Evolutionary conservation across 2,329 filamentous ascomycete species (phyloP), one percentile per base, ranked within the genome.

Genomic region (Juglanconis juglandina): DNA sequence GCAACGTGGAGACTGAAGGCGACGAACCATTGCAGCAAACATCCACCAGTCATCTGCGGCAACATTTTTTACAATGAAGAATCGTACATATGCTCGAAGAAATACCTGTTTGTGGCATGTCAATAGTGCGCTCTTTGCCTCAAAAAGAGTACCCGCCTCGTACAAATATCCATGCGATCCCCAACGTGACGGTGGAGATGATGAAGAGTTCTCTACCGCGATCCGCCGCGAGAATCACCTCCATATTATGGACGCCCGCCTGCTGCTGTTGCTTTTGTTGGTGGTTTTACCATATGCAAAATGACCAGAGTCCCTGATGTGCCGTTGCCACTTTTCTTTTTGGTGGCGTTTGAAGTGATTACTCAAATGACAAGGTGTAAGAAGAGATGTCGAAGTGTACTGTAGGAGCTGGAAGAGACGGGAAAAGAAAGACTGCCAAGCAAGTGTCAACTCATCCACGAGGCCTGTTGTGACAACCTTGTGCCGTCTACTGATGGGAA

Each of bases 1-100:
- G 30, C n/a, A n/a, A 17, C 13, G 13, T 62, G n/a, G 49, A 54
- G 35, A 5, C 10, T 63, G 14, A 52, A 53, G 24, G 10, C 7
- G 11, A 49, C 47, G 34, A 68, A 83, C 80, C 69, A 80, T 69
- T 3, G 78, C 77, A 34, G 71, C 53, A 30, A 81, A 69, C 66
- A 81, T 80, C 50, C 81, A 67, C 63, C 73, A 78, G 71, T 84
- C 81, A 53, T 83, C 81, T 3, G 73, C 41, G 0, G 75, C 72
- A 39, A 79, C 68, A 35, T 72, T 75, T 54, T 76, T 78, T 44
- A 79, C 70, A 30, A 82, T 67, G 34, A 73, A 69, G 1, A 73
- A 53, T 59, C 79, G 77, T 50, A 80, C 78, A 66, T 78, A 80
- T 8, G 73, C 74, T 14, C 80, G 75, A 42, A 81, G 64, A 42